Evolutionary conservation across 2,329 filamentous ascomycete species (phyloP), one percentile per base, ranked within the genome.

Genomic region (Nigrograna mackinnonii): DNA sequence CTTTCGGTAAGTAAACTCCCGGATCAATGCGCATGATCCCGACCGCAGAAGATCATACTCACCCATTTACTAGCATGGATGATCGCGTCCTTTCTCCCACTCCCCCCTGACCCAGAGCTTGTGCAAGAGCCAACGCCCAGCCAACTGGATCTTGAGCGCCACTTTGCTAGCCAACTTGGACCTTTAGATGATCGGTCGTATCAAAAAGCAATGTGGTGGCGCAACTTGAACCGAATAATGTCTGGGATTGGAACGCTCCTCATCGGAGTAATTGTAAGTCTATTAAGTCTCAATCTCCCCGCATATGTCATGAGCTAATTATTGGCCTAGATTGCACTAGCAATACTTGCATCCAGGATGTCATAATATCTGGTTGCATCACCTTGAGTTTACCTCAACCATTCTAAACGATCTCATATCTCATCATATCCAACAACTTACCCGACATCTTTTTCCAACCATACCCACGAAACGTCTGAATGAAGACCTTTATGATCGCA

Each of bases 51-150:
- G 34, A 14, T 39, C 35, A 28, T 52, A 56, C 48, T 59, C 37
- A 56, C 43, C 24, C 4, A 35, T 31, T 26, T 35, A 43, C 36
- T 54, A 86, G 86, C 85, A 41, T 95, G 89, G 89, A 87, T 92
- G 72, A 75, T 90, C 49, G 90, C 85, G 2, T 81, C 89, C 1
- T 77, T 91, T 40, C 73, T 94, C 11, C 87, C 88, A 1, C 69
- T 95, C 5, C 87, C 87, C 7, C 72, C 73, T 2, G 77, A 78
- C 41, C 79, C 83, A 6, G 69, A 74, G 16, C 56, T 69, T 1
- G 71, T 78, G 14, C 79, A 82, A 66, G 71, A 76, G 37, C 52
- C 41, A 49, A 66, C 55, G 22, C 58, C 50, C 48, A 67, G 58
- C 50, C 67, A 60, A 39, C 48, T 58, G 39, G 64, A 68, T 28